phyloP scores from a whole-genome alignment of 176 grass and related monocot genomes.

The Aegilops tauschii region DNA sequence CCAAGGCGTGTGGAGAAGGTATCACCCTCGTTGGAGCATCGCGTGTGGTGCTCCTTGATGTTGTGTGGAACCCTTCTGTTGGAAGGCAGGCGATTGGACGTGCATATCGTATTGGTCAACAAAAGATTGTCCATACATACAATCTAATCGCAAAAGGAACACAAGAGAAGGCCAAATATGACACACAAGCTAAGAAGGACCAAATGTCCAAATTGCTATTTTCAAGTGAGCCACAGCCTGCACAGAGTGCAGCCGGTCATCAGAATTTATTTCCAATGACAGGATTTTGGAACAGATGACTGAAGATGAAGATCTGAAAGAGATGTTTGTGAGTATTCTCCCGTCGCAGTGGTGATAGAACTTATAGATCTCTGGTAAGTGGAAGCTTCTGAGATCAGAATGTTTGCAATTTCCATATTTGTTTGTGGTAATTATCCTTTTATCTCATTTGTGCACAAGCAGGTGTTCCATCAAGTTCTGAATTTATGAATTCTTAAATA shows the following conservation, averaged over 20 bases:
- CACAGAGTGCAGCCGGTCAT: slow-evolving; percentile 4
- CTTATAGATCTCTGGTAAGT: slow-evolving; percentile 22
- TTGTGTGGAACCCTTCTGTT: slow-evolving; percentile 86
- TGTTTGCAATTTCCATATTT: neutral
- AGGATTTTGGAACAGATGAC: slow-evolving; percentile 69
- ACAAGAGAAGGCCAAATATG: slow-evolving; percentile 68
- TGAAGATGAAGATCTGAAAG: slow-evolving; percentile 44
- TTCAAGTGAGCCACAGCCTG: slow-evolving; percentile 24
- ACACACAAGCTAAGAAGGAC: slow-evolving; percentile 66
- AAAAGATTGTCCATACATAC: slow-evolving; percentile 80
- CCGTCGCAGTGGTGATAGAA: slow-evolving; percentile 8
- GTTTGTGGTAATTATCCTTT: neutral
- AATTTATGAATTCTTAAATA: neutral
- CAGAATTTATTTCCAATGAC: slow-evolving; percentile 23
- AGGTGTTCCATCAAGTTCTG: neutral
- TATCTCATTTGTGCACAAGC: neutral
- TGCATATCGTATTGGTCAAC: slow-evolving; percentile 74
- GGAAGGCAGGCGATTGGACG: slow-evolving; percentile 79
- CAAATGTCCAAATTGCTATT: slow-evolving; percentile 73
- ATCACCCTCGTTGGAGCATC: slow-evolving; percentile 79
- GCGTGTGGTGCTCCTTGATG: slow-evolving; percentile 84
- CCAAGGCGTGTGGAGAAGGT: slow-evolving; percentile 81
- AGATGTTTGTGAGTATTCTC: slow-evolving; percentile 56
- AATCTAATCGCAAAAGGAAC: slow-evolving; percentile 74
- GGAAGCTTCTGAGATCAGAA: neutral